These are phyloP conservation scores for Penicillium sp. DNA, from an alignment of 2,329 filamentous ascomycete genomes.

Conservation along the genomic window DNA sequence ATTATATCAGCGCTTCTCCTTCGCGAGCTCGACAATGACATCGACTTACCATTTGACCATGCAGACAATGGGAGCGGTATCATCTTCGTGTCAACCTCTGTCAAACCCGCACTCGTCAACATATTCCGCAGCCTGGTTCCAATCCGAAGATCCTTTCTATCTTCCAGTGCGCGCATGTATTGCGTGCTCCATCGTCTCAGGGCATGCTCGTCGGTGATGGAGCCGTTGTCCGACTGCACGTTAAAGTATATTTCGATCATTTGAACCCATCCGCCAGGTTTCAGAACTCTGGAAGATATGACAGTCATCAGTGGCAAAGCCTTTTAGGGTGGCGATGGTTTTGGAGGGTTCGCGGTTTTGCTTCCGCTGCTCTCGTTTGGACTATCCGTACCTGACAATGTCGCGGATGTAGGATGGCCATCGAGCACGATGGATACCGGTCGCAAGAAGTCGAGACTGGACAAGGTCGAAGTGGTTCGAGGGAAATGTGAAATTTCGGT, in stretches of 20 bases:
- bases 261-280: conserved; percentile 81
- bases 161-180: conserved; percentile 66
- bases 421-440: conserved; percentile 70
- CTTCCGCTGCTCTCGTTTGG: not conserved
- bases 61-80: conserved; percentile 70
- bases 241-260: conserved; percentile 87
- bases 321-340: not conserved
- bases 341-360: not conserved
- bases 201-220: conserved; percentile 69
- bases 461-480: conserved; percentile 79
- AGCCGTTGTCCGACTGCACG: conserved; percentile 82
- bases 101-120: conserved; percentile 67
- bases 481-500: conserved; percentile 69
- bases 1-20: conserved; percentile 22
- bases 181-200: conserved; percentile 68
- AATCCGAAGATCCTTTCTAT: conserved; percentile 68
- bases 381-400: conserved; percentile 58
- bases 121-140: conserved; percentile 63
- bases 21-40: not conserved
- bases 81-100: conserved; percentile 68
- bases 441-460: conserved; percentile 66
- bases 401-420: conserved; percentile 80
- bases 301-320: conserved; percentile 12
- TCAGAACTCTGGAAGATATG: conserved; percentile 50
- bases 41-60: conserved; percentile 67